Conservation (phyloP, 805 yeast species). For the Phaffomyces antillensis region DNA sequence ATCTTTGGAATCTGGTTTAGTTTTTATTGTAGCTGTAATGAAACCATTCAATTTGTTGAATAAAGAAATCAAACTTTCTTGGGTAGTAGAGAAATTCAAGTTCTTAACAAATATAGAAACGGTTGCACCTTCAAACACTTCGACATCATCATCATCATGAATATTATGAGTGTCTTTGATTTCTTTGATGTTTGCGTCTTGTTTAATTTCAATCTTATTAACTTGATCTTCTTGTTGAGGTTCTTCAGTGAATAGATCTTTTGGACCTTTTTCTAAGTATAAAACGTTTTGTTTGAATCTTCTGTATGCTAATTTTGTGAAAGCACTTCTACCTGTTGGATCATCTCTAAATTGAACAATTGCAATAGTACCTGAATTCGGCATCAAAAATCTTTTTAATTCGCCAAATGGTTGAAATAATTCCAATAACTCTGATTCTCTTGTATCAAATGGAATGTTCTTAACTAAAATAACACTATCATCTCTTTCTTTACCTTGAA, state of each 20-base stretch:
- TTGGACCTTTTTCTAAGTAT: conserved; percentile 92
- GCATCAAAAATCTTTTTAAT: conserved; percentile 76
- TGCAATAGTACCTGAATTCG: conserved; percentile 95
- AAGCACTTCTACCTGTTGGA: conserved; percentile 84
- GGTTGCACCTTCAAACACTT: conserved; percentile 58
- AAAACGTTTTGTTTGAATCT: conserved; percentile 82
- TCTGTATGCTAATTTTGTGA: conserved; percentile 78
- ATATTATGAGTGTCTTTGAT: conserved; percentile 18
- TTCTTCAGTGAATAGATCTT: conserved; percentile 61
- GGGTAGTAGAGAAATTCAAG: conserved; percentile 75
- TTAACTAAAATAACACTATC: conserved; percentile 78
- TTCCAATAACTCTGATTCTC: conserved; percentile 72
- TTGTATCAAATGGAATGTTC: conserved; percentile 87
- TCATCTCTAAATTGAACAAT: conserved; percentile 81
- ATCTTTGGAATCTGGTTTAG: conserved; percentile 80
- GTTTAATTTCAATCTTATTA: conserved; percentile 26
- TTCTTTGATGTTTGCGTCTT: conserved; percentile 10
- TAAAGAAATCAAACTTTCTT: conserved; percentile 43
- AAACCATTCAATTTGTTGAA: conserved; percentile 77
- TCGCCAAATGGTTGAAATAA: conserved; percentile 77
- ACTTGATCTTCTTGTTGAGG: conserved; percentile 28
- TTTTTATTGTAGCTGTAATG: conserved; percentile 72
- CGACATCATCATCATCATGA: conserved; percentile 30
- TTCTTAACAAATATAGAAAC: conserved; percentile 89
- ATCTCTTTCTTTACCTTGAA: conserved; percentile 60